A percentile compares a stretch with the other conserved stretches of the same genome.
phyloP scores from a whole-genome alignment of 2,329 filamentous ascomycete species.

The Penicillium digitatum region DNA sequence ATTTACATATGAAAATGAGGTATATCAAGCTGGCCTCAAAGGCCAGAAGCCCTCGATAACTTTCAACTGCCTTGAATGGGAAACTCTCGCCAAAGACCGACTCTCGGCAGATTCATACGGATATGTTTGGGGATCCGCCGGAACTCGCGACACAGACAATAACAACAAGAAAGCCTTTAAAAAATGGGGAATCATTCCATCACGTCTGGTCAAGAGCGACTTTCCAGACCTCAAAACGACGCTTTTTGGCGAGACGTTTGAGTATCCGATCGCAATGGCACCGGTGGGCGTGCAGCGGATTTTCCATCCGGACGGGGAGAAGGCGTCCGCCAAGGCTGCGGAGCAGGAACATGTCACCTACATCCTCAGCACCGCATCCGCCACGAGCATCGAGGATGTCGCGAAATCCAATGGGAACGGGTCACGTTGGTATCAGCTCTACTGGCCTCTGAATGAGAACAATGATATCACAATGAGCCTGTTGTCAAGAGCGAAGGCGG shows the following conservation, averaged over 20 bases:
- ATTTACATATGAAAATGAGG: constrained; percentile 34
- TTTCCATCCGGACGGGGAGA: constrained; percentile 61
- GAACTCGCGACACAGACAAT: constrained; percentile 26
- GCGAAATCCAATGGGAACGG: constrained; percentile 54
- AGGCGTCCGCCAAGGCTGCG: constrained; percentile 59
- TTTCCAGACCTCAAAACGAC: constrained; percentile 46
- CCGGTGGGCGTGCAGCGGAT: constrained; percentile 67
- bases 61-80: constrained; percentile 54
- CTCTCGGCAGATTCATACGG: constrained; percentile 52
- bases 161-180: constrained; percentile 32
- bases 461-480: constrained; percentile 63
- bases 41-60: constrained; percentile 50
- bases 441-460: constrained; percentile 59
- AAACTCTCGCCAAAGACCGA: constrained; percentile 49
- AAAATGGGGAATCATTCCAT: constrained; percentile 28
- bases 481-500: constrained; percentile 55
- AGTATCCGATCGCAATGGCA: constrained; percentile 57
- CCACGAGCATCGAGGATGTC: constrained; percentile 62
- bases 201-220: constrained; percentile 33
- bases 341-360: constrained; percentile 59
- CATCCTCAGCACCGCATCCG: constrained; percentile 62
- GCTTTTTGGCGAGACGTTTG: constrained; percentile 49
- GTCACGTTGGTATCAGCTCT: constrained; percentile 67
- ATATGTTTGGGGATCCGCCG: constrained; percentile 58
- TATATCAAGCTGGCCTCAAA: constrained; percentile 49